phyloP scores from a whole-genome alignment of 495 filamentous ascomycete genomes.

The Podospora conica region DNA sequence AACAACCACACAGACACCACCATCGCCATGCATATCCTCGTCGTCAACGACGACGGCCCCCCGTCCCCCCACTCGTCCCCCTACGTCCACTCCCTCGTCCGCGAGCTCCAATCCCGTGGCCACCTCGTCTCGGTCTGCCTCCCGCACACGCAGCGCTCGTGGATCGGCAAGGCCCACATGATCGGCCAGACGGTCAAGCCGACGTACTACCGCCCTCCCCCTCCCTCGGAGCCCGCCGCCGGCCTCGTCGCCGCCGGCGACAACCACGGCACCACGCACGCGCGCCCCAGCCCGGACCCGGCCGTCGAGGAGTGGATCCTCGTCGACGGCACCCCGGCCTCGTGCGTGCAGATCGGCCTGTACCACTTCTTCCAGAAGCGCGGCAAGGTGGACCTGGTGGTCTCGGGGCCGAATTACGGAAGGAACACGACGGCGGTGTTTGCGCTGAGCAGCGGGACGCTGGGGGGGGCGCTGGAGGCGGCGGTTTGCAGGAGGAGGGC shows the following conservation, averaged over 20 bases:
- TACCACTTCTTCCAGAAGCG: constrained; percentile 78
- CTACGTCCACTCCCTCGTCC: constrained; percentile 82
- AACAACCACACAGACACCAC: not conserved
- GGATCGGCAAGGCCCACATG: constrained; percentile 97
- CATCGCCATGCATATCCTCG: constrained; percentile 40
- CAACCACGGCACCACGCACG: constrained; percentile 57
- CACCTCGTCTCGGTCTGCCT: constrained; percentile 85
- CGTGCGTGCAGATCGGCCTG: constrained; percentile 83
- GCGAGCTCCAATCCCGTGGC: constrained; percentile 66
- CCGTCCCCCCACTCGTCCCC: constrained; percentile 86
- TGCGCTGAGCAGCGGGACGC: constrained; percentile 78
- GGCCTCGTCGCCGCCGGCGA: constrained; percentile 42
- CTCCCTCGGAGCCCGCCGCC: constrained; percentile 41
- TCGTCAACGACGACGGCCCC: constrained; percentile 89
- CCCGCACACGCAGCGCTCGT: constrained; percentile 86
- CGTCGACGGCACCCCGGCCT: constrained; percentile 81
- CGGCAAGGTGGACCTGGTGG: constrained; percentile 75
- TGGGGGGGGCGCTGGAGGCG: constrained; percentile 88
- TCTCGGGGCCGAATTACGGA: constrained; percentile 92
- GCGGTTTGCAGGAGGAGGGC: constrained; percentile 72
- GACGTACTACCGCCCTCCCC: constrained; percentile 74
- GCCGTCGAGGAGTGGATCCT: constrained; percentile 87
- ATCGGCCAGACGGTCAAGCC: constrained; percentile 79
- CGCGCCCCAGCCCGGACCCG: constrained; percentile 43
- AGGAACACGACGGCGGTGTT: constrained; percentile 91